These are phyloP conservation scores for Cicer judaicum DNA, from an alignment of 306 rosid genomes.

Conservation along the genomic window DNA sequence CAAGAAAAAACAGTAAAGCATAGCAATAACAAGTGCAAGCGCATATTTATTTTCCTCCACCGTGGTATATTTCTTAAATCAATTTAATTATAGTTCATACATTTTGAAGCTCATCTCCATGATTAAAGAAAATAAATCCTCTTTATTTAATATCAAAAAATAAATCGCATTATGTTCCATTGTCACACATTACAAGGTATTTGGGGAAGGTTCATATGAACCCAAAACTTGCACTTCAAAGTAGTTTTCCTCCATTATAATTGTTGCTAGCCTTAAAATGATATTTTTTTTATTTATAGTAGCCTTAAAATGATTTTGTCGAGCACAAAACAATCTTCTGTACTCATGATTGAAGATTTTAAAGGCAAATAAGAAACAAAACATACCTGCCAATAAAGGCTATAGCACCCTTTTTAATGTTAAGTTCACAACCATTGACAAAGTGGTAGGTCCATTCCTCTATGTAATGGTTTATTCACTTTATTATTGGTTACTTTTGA, in stretches of 20 bases:
- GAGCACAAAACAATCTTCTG: slow-evolving; percentile 54
- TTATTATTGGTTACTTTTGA: slow-evolving; percentile 1
- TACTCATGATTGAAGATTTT: slow-evolving; percentile 47
- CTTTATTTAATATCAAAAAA: too few species aligned
- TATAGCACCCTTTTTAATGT: slow-evolving; percentile 32
- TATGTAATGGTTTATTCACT: slow-evolving; percentile 32
- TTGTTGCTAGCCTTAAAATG: slow-evolving; percentile 52
- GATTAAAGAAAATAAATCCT: slow-evolving; percentile 40
- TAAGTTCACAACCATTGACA: slow-evolving; percentile 47
- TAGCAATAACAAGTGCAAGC: slow-evolving; percentile 41
- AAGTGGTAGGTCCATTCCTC: slow-evolving; percentile 54
- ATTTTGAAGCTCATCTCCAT: slow-evolving; percentile 43
- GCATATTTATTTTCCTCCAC: slow-evolving; percentile 1
- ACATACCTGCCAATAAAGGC: slow-evolving; percentile 41
- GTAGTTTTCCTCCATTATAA: slow-evolving; percentile 45
- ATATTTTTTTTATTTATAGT: slow-evolving; percentile 12
- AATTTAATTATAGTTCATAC: slow-evolving; percentile 6
- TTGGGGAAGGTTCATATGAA: slow-evolving; percentile 46
- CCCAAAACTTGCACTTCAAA: slow-evolving; percentile 40
- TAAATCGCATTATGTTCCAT: slow-evolving; percentile 3
- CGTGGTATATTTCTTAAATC: slow-evolving; percentile 26
- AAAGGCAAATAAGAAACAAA: slow-evolving; percentile 43
- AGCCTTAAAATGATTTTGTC: slow-evolving; percentile 71
- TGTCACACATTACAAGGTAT: slow-evolving; percentile 24
- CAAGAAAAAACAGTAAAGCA: background rate